phyloP scores from a whole-genome alignment of 306 rosid genomes.

The Comarum palustre region DNA sequence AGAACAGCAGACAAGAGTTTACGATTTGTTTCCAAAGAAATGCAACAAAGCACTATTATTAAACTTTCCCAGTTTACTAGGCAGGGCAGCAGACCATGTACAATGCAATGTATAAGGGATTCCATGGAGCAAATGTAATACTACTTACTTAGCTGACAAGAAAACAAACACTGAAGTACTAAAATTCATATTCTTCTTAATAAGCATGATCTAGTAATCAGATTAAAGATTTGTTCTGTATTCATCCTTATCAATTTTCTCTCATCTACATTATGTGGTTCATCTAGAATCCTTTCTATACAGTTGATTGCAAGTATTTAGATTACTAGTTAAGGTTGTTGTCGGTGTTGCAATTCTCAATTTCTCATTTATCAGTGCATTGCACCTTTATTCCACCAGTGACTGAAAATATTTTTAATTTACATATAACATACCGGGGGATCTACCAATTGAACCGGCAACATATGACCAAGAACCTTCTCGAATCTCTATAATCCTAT shows the following conservation, averaged over 20 bases:
- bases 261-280: not conserved
- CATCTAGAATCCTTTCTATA: not conserved
- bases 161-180: not conserved
- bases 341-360: not conserved
- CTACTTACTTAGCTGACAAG: not conserved
- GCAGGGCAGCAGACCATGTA: not conserved
- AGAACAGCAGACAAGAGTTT: slow-evolving; percentile 43
- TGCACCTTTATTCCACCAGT: not conserved
- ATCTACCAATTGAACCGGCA: slow-evolving; percentile 75
- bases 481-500: slow-evolving; percentile 76
- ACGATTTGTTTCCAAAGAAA: slow-evolving; percentile 20
- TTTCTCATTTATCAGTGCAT: not conserved
- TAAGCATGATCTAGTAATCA: not conserved
- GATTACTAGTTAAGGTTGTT: not conserved
- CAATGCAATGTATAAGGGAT: not conserved
- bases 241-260: not conserved
- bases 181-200: not conserved
- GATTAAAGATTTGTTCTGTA: not conserved
- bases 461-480: slow-evolving; percentile 96
- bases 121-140: not conserved
- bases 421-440: slow-evolving; percentile 63
- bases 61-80: too few relatives aligned
- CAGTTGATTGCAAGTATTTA: not conserved
- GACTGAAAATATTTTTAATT: not conserved
- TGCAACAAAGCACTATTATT: slow-evolving; percentile 3